Conservation (phyloP, 108 stramenopile species). For the Fragilariopsis cylindrus region DNA sequence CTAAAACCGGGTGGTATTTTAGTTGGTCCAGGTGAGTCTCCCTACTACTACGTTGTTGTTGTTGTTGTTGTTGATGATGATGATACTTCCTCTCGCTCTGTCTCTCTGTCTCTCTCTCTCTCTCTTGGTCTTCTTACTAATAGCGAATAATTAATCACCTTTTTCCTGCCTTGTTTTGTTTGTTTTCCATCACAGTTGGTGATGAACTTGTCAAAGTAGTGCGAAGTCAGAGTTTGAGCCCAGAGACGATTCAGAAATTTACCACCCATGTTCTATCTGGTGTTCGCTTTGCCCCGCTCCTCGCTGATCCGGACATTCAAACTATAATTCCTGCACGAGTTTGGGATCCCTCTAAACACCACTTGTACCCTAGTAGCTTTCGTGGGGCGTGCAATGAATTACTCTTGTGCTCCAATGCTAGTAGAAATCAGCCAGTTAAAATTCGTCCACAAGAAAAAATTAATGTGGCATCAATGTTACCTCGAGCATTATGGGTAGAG, state of each 20-base stretch:
- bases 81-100: background rate
- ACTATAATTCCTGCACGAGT: constrained; percentile 66
- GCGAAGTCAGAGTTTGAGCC: constrained; percentile 37
- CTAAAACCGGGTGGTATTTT: constrained; percentile 83
- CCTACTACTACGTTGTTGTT: background rate
- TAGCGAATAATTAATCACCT: background rate
- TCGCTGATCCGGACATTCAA: constrained; percentile 23
- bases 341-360: constrained; percentile 70
- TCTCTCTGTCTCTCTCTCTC: too few species aligned
- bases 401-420: constrained; percentile 72
- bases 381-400: constrained; percentile 54
- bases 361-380: constrained; percentile 62
- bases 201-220: constrained; percentile 80
- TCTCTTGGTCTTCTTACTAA: background rate
- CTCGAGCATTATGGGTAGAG: constrained; percentile 75
- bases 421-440: constrained; percentile 43
- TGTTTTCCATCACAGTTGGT: constrained; percentile 42
- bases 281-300: constrained; percentile 74
- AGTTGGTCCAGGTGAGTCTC: constrained; percentile 73
- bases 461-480: constrained; percentile 74
- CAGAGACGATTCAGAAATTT: constrained; percentile 45
- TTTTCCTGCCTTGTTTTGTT: background rate
- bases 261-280: constrained; percentile 64
- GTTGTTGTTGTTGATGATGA: background rate
- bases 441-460: constrained; percentile 25